Evolutionary conservation across 257 asterid genomes (phyloP).

Genomic region (Nicotiana paniculata): DNA sequence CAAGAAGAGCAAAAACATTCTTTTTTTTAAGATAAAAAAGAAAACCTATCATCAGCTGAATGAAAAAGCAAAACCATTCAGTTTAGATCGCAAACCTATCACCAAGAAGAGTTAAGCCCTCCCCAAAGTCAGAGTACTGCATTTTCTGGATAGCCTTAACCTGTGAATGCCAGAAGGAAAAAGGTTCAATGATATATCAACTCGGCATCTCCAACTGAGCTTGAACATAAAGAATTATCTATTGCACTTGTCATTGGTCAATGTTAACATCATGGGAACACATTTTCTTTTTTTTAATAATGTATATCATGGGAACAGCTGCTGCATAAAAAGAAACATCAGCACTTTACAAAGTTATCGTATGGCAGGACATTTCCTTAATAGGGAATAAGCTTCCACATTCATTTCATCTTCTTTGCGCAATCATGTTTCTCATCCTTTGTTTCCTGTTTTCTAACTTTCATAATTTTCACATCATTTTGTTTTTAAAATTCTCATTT

Average conservation of each 20-base stretch:
- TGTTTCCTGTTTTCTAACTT: neutral
- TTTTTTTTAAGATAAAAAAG: neutral
- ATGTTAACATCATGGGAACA: neutral
- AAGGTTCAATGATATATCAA: neutral
- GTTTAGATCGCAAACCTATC: conserved; percentile 51
- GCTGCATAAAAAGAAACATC: neutral
- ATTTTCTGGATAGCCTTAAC: conserved; percentile 54
- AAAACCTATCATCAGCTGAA: neutral
- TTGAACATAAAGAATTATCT: neutral
- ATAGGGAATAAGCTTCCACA: neutral
- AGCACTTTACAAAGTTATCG: neutral
- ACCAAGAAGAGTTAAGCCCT: conserved; percentile 87
- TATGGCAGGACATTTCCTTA: neutral
- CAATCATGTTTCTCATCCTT: neutral
- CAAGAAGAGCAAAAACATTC: neutral
- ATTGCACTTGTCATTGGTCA: neutral
- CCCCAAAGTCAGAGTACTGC: conserved; percentile 66
- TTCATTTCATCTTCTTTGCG: neutral
- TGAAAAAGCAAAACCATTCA: neutral
- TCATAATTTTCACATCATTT: neutral
- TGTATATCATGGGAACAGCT: neutral
- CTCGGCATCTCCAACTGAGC: neutral
- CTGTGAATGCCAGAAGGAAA: conserved; percentile 29
- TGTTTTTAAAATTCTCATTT: neutral
- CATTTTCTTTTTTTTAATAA: neutral